Percentiles rank a stretch among this genome's conserved stretches.
Evolutionary conservation across 2,329 filamentous ascomycete genomes (phyloP).

Genomic region (Hypomyces perniciosus): DNA sequence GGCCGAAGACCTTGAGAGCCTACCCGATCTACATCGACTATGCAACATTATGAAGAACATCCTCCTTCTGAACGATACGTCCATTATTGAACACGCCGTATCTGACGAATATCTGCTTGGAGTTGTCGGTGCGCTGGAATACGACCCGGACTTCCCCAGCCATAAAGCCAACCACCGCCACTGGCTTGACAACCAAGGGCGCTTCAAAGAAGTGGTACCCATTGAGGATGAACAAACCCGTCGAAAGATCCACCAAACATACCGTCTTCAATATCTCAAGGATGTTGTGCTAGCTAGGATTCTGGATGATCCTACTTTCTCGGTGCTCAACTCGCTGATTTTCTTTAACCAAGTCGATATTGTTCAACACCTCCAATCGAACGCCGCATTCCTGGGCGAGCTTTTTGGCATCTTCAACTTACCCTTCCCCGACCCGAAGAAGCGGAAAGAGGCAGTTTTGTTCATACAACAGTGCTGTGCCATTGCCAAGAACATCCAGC

Average conservation of each 20-base stretch:
- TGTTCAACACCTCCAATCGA: constrained; percentile 85
- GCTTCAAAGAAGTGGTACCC: constrained; percentile 92
- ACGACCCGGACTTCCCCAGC: constrained; percentile 94
- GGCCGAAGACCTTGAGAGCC: constrained; percentile 86
- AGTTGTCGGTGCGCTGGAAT: constrained; percentile 92
- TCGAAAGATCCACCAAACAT: constrained; percentile 92
- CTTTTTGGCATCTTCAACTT: constrained; percentile 80
- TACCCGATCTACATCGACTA: constrained; percentile 78
- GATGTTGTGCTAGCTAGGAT: constrained; percentile 97
- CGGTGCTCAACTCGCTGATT: constrained; percentile 92
- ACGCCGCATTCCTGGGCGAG: constrained; percentile 70
- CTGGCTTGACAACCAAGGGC: constrained; percentile 80
- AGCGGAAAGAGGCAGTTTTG: constrained; percentile 88
- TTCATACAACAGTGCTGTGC: constrained; percentile 96
- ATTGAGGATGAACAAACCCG: constrained; percentile 78
- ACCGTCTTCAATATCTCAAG: constrained; percentile 92
- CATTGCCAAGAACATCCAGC: constrained; percentile 91
- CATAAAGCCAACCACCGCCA: constrained; percentile 97
- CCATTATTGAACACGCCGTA: constrained; percentile 90
- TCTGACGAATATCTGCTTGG: constrained; percentile 84
- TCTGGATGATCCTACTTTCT: constrained; percentile 95
- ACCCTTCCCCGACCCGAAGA: constrained; percentile 56
- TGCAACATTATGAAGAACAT: constrained; percentile 98
- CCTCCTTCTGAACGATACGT: constrained; percentile 88
- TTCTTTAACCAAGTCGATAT: constrained; percentile 99